phyloP scores from a whole-genome alignment of 2,329 filamentous ascomycete species.

The Talaromyces amestolkiae region DNA sequence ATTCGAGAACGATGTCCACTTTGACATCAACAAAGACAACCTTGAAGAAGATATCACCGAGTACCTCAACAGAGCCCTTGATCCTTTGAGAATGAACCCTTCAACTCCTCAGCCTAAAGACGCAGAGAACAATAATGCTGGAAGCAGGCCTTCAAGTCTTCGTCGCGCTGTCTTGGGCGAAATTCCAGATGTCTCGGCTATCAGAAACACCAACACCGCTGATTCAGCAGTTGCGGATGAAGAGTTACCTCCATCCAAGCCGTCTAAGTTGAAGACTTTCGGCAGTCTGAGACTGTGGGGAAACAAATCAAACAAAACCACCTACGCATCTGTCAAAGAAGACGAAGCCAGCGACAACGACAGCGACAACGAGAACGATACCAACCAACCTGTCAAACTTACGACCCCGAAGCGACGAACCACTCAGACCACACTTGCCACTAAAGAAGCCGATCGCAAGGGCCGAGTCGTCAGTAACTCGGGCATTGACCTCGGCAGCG shows the following conservation, averaged over 20 bases:
- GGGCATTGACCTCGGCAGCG: slow-evolving; percentile 35
- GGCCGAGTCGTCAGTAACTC: slow-evolving; percentile 46
- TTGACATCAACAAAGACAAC: slow-evolving; percentile 36
- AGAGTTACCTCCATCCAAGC: slow-evolving; percentile 13
- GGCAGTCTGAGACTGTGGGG: slow-evolving; percentile 31
- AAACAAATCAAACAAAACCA: slow-evolving; percentile 34
- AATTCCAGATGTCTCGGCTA: slow-evolving; percentile 36
- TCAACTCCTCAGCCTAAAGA: slow-evolving; percentile 41
- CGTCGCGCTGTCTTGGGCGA: slow-evolving; percentile 34
- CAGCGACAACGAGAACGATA: slow-evolving; percentile 22
- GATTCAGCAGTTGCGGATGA: not conserved
- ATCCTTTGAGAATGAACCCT: slow-evolving; percentile 48
- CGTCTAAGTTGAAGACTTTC: slow-evolving; percentile 26
- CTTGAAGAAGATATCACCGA: slow-evolving; percentile 37
- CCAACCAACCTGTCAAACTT: slow-evolving; percentile 6
- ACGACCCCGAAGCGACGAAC: slow-evolving; percentile 13
- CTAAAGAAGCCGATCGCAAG: slow-evolving; percentile 38
- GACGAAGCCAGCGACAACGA: slow-evolving; percentile 25
- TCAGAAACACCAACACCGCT: slow-evolving; percentile 17
- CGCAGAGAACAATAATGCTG: slow-evolving; percentile 22
- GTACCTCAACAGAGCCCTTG: slow-evolving; percentile 38
- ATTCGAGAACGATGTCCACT: slow-evolving; percentile 33
- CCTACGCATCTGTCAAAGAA: slow-evolving; percentile 36
- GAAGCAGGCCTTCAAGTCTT: slow-evolving; percentile 27
- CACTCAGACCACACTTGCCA: slow-evolving; percentile 1